A percentile compares a stretch with the other conserved stretches of the same genome.
Conservation (phyloP, 179 eudicot species). For the Nepenthes alata region DNA sequence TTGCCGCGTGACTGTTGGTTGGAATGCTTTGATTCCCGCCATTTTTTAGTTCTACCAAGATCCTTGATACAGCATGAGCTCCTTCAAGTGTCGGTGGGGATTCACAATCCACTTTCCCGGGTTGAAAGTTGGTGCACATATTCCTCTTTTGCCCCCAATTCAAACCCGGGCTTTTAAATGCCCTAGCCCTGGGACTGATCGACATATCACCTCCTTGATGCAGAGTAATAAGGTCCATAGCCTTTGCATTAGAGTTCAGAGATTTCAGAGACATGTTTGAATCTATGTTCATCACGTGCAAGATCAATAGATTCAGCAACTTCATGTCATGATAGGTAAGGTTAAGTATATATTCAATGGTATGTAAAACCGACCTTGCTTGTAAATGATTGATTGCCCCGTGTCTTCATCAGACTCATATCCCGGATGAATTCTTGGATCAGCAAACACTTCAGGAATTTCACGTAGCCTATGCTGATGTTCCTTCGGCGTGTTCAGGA, state of each 20-base stretch:
- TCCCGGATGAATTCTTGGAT: constrained; percentile 91
- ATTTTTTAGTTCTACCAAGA: constrained; percentile 20
- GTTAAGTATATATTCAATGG: not conserved
- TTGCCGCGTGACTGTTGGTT: constrained; percentile 22
- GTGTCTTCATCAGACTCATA: constrained; percentile 70
- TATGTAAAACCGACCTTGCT: constrained; percentile 40
- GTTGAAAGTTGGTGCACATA: constrained; percentile 6
- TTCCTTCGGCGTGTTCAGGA: constrained; percentile 75
- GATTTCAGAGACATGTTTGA: constrained; percentile 24
- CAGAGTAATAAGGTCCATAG: constrained; percentile 22
- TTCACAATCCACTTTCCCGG: constrained; percentile 22
- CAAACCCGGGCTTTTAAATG: constrained; percentile 7
- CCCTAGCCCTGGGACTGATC: constrained; percentile 16
- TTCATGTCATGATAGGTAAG: not conserved
- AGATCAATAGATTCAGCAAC: no score
- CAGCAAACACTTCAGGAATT: constrained; percentile 77
- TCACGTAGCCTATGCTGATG: constrained; percentile 70
- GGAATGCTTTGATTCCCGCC: constrained; percentile 26
- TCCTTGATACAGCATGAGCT: constrained; percentile 1
- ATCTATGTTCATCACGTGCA: constrained; percentile 20
- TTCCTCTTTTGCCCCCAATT: constrained; percentile 22
- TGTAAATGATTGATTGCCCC: constrained; percentile 40
- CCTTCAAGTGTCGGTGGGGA: constrained; percentile 14
- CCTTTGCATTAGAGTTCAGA: constrained; percentile 21
- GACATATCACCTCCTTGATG: constrained; percentile 17